These are phyloP conservation scores for Gossypium davidsonii DNA, from an alignment of 441 rosid species.

Conservation along the genomic window DNA sequence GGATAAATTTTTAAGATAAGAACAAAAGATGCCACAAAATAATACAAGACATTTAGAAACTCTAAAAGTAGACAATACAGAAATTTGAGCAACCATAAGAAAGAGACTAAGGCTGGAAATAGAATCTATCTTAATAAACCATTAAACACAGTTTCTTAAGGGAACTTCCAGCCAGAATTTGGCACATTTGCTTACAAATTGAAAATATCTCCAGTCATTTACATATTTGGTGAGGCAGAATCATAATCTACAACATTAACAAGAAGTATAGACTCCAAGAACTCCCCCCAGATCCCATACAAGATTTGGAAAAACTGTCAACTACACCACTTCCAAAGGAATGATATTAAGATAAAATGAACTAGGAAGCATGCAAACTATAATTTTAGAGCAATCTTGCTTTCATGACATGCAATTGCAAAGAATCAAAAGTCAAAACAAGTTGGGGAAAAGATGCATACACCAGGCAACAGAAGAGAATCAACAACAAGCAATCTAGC, in stretches of 20 bases:
- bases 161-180: background rate
- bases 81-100: background rate
- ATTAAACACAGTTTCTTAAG: background rate
- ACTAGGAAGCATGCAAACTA: background rate
- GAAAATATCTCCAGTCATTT: background rate
- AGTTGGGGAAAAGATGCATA: slow-evolving; percentile 34
- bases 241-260: background rate
- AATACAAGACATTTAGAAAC: background rate
- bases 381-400: background rate
- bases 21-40: slow-evolving; percentile 3
- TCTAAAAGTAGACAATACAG: background rate
- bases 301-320: background rate
- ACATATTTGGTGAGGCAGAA: background rate
- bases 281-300: background rate
- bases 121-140: background rate
- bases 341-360: background rate
- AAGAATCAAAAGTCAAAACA: background rate
- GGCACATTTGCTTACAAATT: background rate
- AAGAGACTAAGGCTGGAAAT: background rate
- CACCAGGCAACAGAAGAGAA: slow-evolving; percentile 88
- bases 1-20: slow-evolving; percentile 22
- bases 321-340: background rate
- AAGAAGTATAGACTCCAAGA: background rate
- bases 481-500: slow-evolving; percentile 78
- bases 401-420: background rate